phyloP scores from a whole-genome alignment of 805 yeast species.

The Torulaspora quercuum region DNA sequence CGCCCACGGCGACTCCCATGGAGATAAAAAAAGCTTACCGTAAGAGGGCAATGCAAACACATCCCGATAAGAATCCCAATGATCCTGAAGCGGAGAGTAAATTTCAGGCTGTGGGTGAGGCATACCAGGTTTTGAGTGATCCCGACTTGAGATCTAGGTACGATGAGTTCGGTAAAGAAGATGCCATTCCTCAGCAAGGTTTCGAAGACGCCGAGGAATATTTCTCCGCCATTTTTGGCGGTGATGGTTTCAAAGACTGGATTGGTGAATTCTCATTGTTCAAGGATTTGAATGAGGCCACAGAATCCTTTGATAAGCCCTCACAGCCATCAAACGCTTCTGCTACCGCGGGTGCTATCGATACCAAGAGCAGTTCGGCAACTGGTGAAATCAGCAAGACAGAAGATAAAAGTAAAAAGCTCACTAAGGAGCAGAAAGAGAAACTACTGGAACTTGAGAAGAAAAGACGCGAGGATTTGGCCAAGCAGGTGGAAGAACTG shows the following conservation, averaged over 20 bases:
- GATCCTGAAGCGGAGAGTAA: slow-evolving; percentile 85
- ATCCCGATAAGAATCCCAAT: slow-evolving; percentile 96
- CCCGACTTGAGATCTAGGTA: slow-evolving; percentile 63
- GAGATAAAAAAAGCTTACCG: slow-evolving; percentile 94
- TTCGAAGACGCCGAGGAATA: slow-evolving; percentile 85
- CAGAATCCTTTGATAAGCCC: slow-evolving; percentile 42
- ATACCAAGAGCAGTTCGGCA: slow-evolving; percentile 5
- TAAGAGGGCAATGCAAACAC: slow-evolving; percentile 81
- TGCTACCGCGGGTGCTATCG: slow-evolving; percentile 13
- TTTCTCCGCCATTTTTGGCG: slow-evolving; percentile 80
- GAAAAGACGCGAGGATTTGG: slow-evolving; percentile 51
- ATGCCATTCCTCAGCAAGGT: slow-evolving; percentile 65
- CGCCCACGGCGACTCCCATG: slow-evolving; percentile 63
- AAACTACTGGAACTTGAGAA: slow-evolving; percentile 49
- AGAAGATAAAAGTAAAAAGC: slow-evolving; percentile 36
- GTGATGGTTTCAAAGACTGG: slow-evolving; percentile 73
- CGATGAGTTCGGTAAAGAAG: slow-evolving; percentile 81
- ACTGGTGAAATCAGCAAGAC: slow-evolving; percentile 29
- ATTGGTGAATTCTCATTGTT: slow-evolving; percentile 73
- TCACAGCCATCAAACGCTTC: slow-evolving; percentile 21
- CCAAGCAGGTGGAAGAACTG: slow-evolving; percentile 49
- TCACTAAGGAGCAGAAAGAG: slow-evolving; percentile 46
- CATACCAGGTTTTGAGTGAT: slow-evolving; percentile 79
- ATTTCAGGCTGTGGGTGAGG: slow-evolving; percentile 71
- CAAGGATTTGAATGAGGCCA: slow-evolving; percentile 57